A percentile compares a stretch with the other conserved stretches of the same genome.
Evolutionary conservation across 495 filamentous ascomycete genomes (phyloP).

Genomic region (Geopyxis carbonaria): DNA sequence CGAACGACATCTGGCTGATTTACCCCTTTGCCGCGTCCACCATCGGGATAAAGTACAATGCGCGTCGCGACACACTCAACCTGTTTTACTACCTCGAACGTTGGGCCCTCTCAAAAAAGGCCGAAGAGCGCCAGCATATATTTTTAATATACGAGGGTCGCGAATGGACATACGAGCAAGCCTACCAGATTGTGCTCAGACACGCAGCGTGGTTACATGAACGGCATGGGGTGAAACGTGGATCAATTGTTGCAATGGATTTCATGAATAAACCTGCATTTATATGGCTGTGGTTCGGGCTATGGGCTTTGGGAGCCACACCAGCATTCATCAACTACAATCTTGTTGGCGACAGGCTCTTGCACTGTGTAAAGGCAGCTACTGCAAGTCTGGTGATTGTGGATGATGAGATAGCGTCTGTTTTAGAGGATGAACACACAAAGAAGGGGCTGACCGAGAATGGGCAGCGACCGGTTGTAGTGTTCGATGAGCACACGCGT

Average conservation of each 20-base stretch:
- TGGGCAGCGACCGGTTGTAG: slow-evolving; percentile 30
- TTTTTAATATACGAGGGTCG: slow-evolving; percentile 63
- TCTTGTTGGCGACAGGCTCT: slow-evolving; percentile 51
- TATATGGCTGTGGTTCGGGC: slow-evolving; percentile 63
- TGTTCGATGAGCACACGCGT: slow-evolving; percentile 42
- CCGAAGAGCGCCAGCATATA: slow-evolving; percentile 31
- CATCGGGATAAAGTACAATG: slow-evolving; percentile 29
- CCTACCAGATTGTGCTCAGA: slow-evolving; percentile 55
- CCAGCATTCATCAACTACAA: slow-evolving; percentile 98
- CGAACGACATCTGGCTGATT: slow-evolving; percentile 47
- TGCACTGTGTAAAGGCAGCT: slow-evolving; percentile 61
- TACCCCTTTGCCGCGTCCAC: slow-evolving; percentile 30
- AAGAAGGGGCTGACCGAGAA: slow-evolving; percentile 41
- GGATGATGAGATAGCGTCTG: slow-evolving; percentile 44
- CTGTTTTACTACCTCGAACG: slow-evolving; percentile 67
- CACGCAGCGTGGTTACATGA: slow-evolving; percentile 73
- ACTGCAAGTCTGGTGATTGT: slow-evolving; percentile 55
- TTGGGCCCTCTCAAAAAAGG: slow-evolving; percentile 40
- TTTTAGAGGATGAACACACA: slow-evolving; percentile 32
- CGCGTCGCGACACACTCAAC: slow-evolving; percentile 45
- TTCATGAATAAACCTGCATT: slow-evolving; percentile 74
- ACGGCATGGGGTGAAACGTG: slow-evolving; percentile 47
- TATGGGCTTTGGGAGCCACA: slow-evolving; percentile 76
- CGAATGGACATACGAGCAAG: slow-evolving; percentile 63
- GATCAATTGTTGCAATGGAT: slow-evolving; percentile 76